Evolutionary conservation across 2,329 filamentous ascomycete species (phyloP), one percentile per base, ranked within the genome.

Genomic region (Diplodia scrobiculata): DNA sequence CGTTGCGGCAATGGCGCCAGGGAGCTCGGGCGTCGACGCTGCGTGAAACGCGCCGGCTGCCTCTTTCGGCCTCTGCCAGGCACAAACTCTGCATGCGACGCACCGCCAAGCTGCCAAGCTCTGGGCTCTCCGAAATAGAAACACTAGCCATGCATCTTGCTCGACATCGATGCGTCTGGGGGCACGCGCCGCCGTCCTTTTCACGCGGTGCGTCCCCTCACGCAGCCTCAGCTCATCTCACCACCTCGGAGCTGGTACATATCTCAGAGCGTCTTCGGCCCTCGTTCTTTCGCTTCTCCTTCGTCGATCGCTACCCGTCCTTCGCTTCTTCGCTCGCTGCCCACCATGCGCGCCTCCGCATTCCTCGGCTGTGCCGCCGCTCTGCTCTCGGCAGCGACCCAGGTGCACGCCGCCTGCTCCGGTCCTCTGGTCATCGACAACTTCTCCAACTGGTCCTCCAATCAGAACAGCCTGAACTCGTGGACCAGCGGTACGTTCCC

Each of bases 201-300:
- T 21, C n/a, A n/a, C 21, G 7, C n/a, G 17, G 38, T 21, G 27
- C 21, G 29, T 21, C 55, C 55, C 10, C 55, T 48, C 55, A 27
- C 45, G 21, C 55, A 17, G 11, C 17, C 17, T 34, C 45, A 14
- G 38, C 38, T 27, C 55, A 48, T 6, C 36, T 32, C 38, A 10
- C 5, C 29, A 29, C 29, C 10, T 11, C 9, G 10, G n/a, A 17
- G 34, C 34, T 19, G 29, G 36, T 50, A 21, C 32, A 54, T 36
- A 53, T 38, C 52, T 19, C 17, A 65, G 47, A 66, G 64, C 54
- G 64, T 69, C 69, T 64, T 50, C 70, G 71, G 71, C 74, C 75
- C 76, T 75, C 67, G 73, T 77, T 73, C 75, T 76, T 72, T 78
- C 76, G 75, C 75, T 62, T 77, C 21, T 58, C 55, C 53, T 21